phyloP scores from a whole-genome alignment of 345 rosid genomes.

The Capsella bursapastoris region DNA sequence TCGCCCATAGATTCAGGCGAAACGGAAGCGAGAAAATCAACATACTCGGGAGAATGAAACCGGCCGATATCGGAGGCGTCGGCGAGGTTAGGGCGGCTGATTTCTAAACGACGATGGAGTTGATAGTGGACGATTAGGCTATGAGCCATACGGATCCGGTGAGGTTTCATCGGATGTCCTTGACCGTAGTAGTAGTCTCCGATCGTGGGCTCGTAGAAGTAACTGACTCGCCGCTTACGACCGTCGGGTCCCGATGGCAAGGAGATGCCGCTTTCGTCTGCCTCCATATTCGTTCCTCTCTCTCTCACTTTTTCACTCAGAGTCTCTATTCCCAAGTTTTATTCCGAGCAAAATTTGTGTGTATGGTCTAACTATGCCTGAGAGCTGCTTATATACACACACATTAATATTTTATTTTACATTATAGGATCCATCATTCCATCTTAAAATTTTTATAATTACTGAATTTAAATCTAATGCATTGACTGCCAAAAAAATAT shows the following conservation, averaged over 20 bases:
- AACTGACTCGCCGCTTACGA: slow-evolving; percentile 81
- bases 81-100: slow-evolving; percentile 92
- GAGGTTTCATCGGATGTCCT: slow-evolving; percentile 99
- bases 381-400: neutral
- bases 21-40: slow-evolving; percentile 78
- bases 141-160: slow-evolving; percentile 98
- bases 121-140: slow-evolving; percentile 81
- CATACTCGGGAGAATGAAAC: slow-evolving; percentile 86
- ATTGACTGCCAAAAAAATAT: too few species aligned
- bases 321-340: neutral
- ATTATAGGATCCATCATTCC: too few species aligned
- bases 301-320: slow-evolving; percentile 13
- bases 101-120: slow-evolving; percentile 95
- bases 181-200: slow-evolving; percentile 98
- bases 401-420: neutral
- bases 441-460: too few species aligned
- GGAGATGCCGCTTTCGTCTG: slow-evolving; percentile 60
- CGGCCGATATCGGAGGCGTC: slow-evolving; percentile 68
- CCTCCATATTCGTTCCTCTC: slow-evolving; percentile 30
- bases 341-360: neutral
- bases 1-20: slow-evolving; percentile 65
- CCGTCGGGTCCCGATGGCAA: slow-evolving; percentile 92
- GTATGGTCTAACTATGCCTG: neutral
- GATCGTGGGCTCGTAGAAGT: slow-evolving; percentile 97
- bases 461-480: too few species aligned